Conservation (phyloP, 495 filamentous ascomycete species). For the Aspergillus baeticus region DNA sequence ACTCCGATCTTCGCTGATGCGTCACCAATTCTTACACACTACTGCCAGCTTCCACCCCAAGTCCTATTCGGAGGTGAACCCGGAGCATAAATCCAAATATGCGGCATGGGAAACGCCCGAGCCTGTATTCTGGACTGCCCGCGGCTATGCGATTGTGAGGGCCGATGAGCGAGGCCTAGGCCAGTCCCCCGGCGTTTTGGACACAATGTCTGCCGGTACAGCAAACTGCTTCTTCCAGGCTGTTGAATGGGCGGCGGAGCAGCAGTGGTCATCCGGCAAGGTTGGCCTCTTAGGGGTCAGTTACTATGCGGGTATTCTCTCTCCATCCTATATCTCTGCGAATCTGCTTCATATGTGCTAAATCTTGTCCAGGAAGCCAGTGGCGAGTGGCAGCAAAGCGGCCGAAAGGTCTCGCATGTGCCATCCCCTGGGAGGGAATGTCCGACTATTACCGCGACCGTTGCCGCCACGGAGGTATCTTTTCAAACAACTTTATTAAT, state of each 20-base stretch:
- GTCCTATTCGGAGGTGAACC: neutral
- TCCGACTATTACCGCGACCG: slow-evolving; percentile 57
- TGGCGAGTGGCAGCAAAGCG: slow-evolving; percentile 56
- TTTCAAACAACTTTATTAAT: slow-evolving; percentile 54
- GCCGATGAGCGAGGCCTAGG: slow-evolving; percentile 53
- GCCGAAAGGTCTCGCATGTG: slow-evolving; percentile 50
- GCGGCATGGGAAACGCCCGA: slow-evolving; percentile 60
- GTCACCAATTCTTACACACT: too few relatives aligned
- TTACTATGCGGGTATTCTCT: slow-evolving; percentile 12
- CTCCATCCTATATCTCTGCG: neutral
- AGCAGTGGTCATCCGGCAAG: slow-evolving; percentile 54
- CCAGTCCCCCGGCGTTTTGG: slow-evolving; percentile 49
- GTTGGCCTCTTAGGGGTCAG: slow-evolving; percentile 57
- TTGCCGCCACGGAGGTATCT: slow-evolving; percentile 59
- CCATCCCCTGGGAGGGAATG: slow-evolving; percentile 61
- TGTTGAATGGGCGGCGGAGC: slow-evolving; percentile 56
- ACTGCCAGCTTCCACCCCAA: too few relatives aligned
- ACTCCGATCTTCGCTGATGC: too few relatives aligned
- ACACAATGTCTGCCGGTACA: slow-evolving; percentile 53
- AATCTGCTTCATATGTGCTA: neutral
- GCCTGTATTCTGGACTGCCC: slow-evolving; percentile 51
- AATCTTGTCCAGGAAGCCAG: slow-evolving; percentile 50
- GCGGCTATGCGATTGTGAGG: slow-evolving; percentile 54
- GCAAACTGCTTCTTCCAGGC: slow-evolving; percentile 54
- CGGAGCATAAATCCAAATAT: slow-evolving; percentile 21